These are phyloP conservation scores for Candida incommunis DNA, from an alignment of 805 yeast species.

Conservation along the genomic window DNA sequence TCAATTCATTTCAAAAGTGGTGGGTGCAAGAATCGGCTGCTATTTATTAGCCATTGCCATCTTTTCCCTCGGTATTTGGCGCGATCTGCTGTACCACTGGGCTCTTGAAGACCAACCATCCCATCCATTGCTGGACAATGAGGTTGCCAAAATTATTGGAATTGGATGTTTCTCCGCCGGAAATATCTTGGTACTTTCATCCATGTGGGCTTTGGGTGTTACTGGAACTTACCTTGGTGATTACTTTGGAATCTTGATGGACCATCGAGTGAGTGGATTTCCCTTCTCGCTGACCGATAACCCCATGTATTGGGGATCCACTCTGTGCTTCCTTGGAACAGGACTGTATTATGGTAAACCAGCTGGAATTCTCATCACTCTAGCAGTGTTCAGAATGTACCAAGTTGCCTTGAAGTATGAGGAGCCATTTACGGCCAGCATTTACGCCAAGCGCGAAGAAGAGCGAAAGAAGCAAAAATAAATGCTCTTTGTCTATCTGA, in stretches of 20 bases:
- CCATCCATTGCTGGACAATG: slow-evolving; percentile 33
- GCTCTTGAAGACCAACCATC: slow-evolving; percentile 65
- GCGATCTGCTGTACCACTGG: slow-evolving; percentile 58
- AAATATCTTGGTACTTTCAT: slow-evolving; percentile 61
- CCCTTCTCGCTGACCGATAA: slow-evolving; percentile 85
- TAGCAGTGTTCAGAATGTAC: slow-evolving; percentile 70
- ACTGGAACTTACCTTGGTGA: slow-evolving; percentile 97
- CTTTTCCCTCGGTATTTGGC: slow-evolving; percentile 67
- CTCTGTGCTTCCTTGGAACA: slow-evolving; percentile 79
- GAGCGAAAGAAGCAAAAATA: slow-evolving; percentile 18
- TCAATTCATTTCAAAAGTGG: slow-evolving; percentile 57
- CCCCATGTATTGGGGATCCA: slow-evolving; percentile 95
- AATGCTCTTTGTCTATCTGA: neutral
- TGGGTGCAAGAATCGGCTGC: slow-evolving; percentile 67
- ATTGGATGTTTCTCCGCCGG: slow-evolving; percentile 47
- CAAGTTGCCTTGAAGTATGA: slow-evolving; percentile 72
- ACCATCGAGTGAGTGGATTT: slow-evolving; percentile 75
- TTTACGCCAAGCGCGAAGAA: slow-evolving; percentile 61
- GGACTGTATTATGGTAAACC: slow-evolving; percentile 83
- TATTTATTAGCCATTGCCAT: slow-evolving; percentile 72
- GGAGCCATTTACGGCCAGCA: slow-evolving; percentile 91
- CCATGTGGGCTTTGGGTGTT: slow-evolving; percentile 88
- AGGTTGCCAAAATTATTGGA: slow-evolving; percentile 36
- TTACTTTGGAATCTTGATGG: slow-evolving; percentile 92
- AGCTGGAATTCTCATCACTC: slow-evolving; percentile 64